Conservation (phyloP, 257 asterid genomes). For the Plantago major region DNA sequence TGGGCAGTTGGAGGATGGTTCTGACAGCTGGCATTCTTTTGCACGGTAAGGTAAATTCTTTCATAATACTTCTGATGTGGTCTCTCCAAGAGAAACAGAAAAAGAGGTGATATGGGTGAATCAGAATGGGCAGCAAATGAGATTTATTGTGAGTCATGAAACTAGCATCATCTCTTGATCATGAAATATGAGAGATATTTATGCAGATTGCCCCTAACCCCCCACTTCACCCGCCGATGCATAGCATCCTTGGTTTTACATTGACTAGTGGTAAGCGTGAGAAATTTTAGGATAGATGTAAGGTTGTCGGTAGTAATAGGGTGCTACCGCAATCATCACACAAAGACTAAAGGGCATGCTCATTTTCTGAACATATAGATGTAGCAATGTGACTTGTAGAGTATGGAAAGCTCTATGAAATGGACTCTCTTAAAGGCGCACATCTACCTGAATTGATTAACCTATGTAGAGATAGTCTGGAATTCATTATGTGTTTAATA, state of each 20-base stretch:
- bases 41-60: slow-evolving; percentile 52
- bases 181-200: background rate
- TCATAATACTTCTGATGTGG: background rate
- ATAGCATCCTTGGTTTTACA: no score
- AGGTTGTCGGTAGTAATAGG: no score
- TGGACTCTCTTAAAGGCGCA: background rate
- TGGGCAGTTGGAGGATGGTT: slow-evolving; percentile 98
- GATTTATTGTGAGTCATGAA: background rate
- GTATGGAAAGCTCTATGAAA: background rate
- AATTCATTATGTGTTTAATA: slow-evolving; percentile 8
- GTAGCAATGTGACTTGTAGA: background rate
- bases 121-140: background rate
- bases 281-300: no score
- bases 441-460: background rate
- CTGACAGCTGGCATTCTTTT: slow-evolving; percentile 91
- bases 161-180: background rate
- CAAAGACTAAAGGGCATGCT: background rate
- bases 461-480: slow-evolving; percentile 1
- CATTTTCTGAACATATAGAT: background rate
- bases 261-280: no score
- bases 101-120: background rate
- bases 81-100: background rate
- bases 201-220: no score
- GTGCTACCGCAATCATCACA: no score
- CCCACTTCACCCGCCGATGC: no score